Conservation (phyloP, 83 land plant genomes). For the Larix sibirica region DNA sequence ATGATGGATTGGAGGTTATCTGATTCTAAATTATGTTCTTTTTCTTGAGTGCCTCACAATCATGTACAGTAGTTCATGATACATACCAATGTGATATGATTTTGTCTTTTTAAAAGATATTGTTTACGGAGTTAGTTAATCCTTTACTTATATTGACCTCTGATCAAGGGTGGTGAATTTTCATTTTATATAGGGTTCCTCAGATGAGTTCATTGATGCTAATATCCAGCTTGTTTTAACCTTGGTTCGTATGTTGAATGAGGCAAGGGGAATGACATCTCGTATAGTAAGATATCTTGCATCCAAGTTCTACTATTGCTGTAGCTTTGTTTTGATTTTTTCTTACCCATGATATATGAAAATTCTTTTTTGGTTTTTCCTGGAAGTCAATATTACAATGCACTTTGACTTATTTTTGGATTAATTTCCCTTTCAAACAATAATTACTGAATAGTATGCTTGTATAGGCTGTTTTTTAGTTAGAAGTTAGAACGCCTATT, state of each 20-base stretch:
- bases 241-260: slow-evolving; percentile 65
- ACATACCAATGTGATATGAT: no score
- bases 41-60: no score
- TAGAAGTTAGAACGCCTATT: not conserved
- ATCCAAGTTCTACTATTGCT: not conserved
- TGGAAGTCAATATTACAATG: not conserved
- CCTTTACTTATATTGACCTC: no score
- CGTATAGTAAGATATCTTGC: slow-evolving; percentile 66
- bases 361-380: not conserved
- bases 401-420: not conserved
- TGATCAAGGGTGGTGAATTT: no score
- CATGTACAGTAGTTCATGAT: no score
- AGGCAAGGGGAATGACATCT: slow-evolving; percentile 48
- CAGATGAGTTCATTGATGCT: slow-evolving; percentile 95
- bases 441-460: not conserved
- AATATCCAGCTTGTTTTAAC: slow-evolving; percentile 89
- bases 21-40: no score
- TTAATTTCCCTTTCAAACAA: not conserved
- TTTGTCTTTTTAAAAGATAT: no score
- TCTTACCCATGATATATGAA: not conserved
- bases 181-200: slow-evolving; percentile 56
- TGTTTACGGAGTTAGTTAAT: no score
- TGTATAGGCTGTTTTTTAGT: not conserved
- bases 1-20: no score
- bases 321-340: not conserved